phyloP scores from a whole-genome alignment of 2,329 filamentous ascomycete genomes.

The Massarina eburnea region DNA sequence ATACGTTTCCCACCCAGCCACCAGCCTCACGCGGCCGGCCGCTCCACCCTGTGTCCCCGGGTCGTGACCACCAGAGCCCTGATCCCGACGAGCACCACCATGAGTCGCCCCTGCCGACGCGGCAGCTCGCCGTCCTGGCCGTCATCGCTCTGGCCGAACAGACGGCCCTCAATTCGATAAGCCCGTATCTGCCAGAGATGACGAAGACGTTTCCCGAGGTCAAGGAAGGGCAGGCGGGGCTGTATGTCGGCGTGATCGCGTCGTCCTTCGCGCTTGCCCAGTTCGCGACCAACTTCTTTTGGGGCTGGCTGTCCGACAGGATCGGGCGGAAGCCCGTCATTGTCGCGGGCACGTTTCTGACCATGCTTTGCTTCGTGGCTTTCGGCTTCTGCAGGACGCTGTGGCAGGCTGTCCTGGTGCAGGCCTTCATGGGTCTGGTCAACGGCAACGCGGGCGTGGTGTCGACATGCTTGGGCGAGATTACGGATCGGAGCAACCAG shows the following conservation, averaged over 20 bases:
- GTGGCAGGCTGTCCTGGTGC: conserved; percentile 82
- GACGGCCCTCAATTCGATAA: conserved; percentile 94
- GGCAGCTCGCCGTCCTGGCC: conserved; percentile 81
- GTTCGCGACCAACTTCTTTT: conserved; percentile 87
- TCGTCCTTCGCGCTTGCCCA: conserved; percentile 92
- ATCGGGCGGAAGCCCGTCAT: conserved; percentile 83
- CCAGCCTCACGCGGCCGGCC: conserved; percentile 65
- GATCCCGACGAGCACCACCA: conserved; percentile 44
- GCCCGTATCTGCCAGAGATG: conserved; percentile 94
- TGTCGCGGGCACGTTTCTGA: conserved; percentile 77
- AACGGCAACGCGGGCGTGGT: conserved; percentile 96
- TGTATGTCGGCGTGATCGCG: conserved; percentile 89
- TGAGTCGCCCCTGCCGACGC: conserved; percentile 76
- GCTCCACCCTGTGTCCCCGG: conserved; percentile 36
- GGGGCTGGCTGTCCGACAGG: conserved; percentile 80
- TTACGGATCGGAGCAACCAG: conserved; percentile 94
- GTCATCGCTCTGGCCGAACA: conserved; percentile 91
- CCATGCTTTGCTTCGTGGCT: conserved; percentile 76
- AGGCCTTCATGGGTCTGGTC: conserved; percentile 85
- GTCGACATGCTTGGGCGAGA: conserved; percentile 88
- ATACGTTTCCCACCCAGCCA: conserved; percentile 77
- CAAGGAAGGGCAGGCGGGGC: conserved; percentile 67
- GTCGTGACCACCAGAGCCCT: conserved; percentile 33
- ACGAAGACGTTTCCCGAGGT: conserved; percentile 82
- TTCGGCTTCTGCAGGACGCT: conserved; percentile 86